These are phyloP conservation scores for Chlorella sp. DNA, from an alignment of 139 green algal species.

Conservation along the genomic window DNA sequence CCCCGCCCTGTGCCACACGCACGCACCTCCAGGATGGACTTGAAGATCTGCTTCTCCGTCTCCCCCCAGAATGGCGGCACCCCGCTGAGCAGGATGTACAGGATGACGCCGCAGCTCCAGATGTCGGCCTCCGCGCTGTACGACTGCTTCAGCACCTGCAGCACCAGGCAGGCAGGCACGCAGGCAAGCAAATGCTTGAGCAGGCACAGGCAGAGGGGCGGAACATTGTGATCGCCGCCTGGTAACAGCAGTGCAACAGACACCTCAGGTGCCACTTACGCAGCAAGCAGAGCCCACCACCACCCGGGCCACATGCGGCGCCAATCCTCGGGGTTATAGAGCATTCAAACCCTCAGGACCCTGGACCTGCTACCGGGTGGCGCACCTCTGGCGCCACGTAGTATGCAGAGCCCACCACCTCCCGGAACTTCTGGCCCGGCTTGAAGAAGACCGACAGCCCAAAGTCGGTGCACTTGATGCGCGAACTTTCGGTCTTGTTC, in stretches of 20 bases:
- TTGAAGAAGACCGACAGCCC: slow-evolving; percentile 94
- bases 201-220: no score
- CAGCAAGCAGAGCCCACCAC: no score
- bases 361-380: no score
- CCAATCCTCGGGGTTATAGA: no score
- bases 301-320: no score
- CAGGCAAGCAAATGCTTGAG: no score
- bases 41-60: slow-evolving; percentile 92
- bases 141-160: slow-evolving; percentile 59
- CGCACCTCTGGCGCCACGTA: slow-evolving; percentile 94
- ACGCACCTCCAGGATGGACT: slow-evolving; percentile 69
- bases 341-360: no score
- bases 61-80: slow-evolving; percentile 94
- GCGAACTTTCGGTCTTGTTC: slow-evolving; percentile 59
- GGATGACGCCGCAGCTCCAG: slow-evolving; percentile 94
- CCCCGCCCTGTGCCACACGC: not conserved
- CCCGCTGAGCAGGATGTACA: slow-evolving; percentile 97
- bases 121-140: slow-evolving; percentile 94
- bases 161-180: no score
- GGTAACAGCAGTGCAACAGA: no score
- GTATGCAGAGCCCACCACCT: slow-evolving; percentile 85
- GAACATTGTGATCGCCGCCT: no score
- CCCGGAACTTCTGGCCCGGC: slow-evolving; percentile 83
- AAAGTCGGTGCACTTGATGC: slow-evolving; percentile 96
- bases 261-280: no score